Evolutionary conservation across 78 protist genomes (phyloP), one percentile per base, ranked within the genome.

Genomic region (Corallochytrium limacisporum): DNA sequence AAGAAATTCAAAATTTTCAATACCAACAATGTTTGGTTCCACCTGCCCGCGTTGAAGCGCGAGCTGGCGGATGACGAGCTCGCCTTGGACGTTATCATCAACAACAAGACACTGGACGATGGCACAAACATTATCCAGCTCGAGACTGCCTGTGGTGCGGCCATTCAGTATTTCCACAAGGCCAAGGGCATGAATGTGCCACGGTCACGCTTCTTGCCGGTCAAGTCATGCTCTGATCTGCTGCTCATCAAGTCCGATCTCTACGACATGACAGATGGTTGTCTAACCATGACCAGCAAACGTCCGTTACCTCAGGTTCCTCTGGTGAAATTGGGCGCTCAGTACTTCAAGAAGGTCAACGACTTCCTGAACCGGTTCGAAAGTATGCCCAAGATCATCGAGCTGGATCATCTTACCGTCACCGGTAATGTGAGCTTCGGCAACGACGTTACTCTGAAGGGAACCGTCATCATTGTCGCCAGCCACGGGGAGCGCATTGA

Each of bases 21-120:
- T 85, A 96, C 98, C 61, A 93, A 93, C 87, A 94, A 92, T 79
- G 61, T 94, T 35, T 96, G 97, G 98, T 62, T 92, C 66, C 55
- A 65, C 33, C 44, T 96, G 44, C 44, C 54, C 16, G 94, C 94
- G 1, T 57, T 93, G 33, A n/a, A 55, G 39, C 75, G 70, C 38
- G 50, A 61, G 22, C 44, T 89, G 40, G 59, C 36, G 10, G 51
- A 48, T 22, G 43, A 56, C 20, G 69, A 37, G 28, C 51, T 93
- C 24, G 55, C 72, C 18, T 65, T 91, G 75, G 93, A 85, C 38
- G 54, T 91, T 59, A 95, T 95, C 66, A 73, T 62, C 57, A 95
- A 95, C 91, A 42, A 69, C 29, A 95, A 95, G 89, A 43, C 72
- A 26, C 46, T 31, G 55, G 77, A 56, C 70, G 59, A 71, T 33